phyloP scores from a whole-genome alignment of 306 rosid genomes.

The Argentina anserina region DNA sequence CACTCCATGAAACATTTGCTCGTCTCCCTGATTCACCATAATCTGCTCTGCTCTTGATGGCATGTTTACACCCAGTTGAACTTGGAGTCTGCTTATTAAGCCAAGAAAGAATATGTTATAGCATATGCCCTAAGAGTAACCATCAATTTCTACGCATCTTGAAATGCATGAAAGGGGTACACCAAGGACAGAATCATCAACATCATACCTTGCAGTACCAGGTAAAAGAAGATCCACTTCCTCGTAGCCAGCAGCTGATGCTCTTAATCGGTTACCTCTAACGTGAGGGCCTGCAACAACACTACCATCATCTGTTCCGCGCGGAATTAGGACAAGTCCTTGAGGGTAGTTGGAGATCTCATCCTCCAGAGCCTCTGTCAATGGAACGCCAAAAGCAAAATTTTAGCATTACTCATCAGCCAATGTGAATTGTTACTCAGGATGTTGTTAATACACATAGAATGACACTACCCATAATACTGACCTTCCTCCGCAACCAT shows the following conservation, averaged over 20 bases:
- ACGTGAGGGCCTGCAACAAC: constrained; percentile 88
- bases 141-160: too few relatives aligned
- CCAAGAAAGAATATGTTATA: neutral
- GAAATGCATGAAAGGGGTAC: neutral
- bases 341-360: constrained; percentile 77
- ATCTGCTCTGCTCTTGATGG: constrained; percentile 94
- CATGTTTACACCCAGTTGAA: constrained; percentile 99
- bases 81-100: constrained; percentile 66
- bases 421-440: neutral
- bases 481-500: constrained; percentile 92
- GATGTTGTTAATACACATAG: neutral
- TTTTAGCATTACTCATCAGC: constrained; percentile 13
- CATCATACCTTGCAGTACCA: constrained; percentile 89
- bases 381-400: constrained; percentile 22
- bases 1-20: constrained; percentile 63
- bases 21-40: constrained; percentile 55
- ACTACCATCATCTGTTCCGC: constrained; percentile 57
- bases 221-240: constrained; percentile 98
- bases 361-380: constrained; percentile 81
- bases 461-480: neutral
- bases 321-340: constrained; percentile 94
- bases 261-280: constrained; percentile 94
- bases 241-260: constrained; percentile 91
- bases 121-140: constrained; percentile 9
- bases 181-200: neutral